Evolutionary conservation across 345 rosid species (phyloP).

Genomic region (Rhodamnia argentea): DNA sequence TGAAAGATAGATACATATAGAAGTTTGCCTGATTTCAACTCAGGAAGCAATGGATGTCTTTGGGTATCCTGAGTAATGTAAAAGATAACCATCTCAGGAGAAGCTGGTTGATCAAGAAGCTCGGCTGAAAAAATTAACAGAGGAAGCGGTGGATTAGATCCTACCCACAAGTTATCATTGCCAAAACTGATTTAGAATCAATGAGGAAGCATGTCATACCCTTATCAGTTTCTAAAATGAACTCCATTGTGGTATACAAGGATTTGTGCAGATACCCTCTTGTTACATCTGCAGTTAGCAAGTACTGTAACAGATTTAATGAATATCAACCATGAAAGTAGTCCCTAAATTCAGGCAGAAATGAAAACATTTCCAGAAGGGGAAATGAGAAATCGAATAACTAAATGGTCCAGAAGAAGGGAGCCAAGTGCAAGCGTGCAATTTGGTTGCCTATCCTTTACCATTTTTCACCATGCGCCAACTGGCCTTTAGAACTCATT

Average conservation of each 20-base stretch:
- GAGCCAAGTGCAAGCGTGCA: background rate
- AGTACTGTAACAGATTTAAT: slow-evolving; percentile 54
- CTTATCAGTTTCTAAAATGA: slow-evolving; percentile 66
- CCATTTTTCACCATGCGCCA: background rate
- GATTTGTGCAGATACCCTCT: slow-evolving; percentile 81
- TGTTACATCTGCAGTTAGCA: slow-evolving; percentile 61
- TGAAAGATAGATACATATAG: background rate
- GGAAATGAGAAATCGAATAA: background rate
- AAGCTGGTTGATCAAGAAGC: slow-evolving; percentile 48
- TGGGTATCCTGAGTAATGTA: slow-evolving; percentile 92
- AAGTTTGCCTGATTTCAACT: slow-evolving; percentile 56
- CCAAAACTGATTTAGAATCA: background rate
- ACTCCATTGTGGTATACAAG: slow-evolving; percentile 54
- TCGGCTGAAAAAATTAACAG: slow-evolving; percentile 35
- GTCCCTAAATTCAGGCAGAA: background rate
- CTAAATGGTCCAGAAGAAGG: background rate
- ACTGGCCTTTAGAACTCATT: background rate
- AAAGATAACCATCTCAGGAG: slow-evolving; percentile 75
- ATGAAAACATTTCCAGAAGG: background rate
- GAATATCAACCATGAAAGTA: slow-evolving; percentile 3
- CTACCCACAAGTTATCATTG: background rate
- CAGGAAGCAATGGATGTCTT: slow-evolving; percentile 79
- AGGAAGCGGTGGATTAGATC: background rate
- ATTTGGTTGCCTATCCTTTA: background rate
- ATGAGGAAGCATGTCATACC: slow-evolving; percentile 19